Conservation (phyloP, 495 filamentous ascomycete genomes). For the Trichoderma reesei region DNA sequence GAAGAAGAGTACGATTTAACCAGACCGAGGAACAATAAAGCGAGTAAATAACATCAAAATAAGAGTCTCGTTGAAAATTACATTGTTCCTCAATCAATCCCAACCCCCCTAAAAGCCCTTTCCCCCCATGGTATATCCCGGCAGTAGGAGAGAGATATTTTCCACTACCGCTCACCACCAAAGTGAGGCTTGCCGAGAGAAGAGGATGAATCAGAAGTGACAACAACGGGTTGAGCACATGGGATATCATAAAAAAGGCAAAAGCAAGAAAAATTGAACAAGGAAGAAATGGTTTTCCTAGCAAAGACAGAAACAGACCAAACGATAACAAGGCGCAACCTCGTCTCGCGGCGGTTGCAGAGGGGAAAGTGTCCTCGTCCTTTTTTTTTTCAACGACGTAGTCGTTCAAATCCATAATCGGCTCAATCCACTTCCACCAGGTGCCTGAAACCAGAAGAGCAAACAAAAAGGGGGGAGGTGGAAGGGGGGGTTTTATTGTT, state of each 20-base stretch:
- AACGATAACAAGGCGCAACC: neutral
- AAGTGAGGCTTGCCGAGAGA: neutral
- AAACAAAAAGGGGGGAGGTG: neutral
- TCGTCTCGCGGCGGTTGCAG: neutral
- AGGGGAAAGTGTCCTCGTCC: neutral
- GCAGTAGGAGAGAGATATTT: too few relatives aligned
- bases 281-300: neutral
- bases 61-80: neutral
- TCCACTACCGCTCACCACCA: neutral
- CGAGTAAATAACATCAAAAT: neutral
- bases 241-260: conserved; percentile 2
- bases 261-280: neutral
- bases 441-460: neutral
- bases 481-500: neutral
- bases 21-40: neutral
- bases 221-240: neutral
- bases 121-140: too few relatives aligned
- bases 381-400: too few relatives aligned
- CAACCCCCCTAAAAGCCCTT: too few relatives aligned
- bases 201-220: neutral
- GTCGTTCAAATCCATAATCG: too few relatives aligned
- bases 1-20: too few relatives aligned
- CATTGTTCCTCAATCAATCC: neutral
- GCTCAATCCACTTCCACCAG: neutral
- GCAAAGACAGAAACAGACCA: neutral